Evolutionary conservation across 331 rosid species (phyloP).

Genomic region (Malus hybrid): DNA sequence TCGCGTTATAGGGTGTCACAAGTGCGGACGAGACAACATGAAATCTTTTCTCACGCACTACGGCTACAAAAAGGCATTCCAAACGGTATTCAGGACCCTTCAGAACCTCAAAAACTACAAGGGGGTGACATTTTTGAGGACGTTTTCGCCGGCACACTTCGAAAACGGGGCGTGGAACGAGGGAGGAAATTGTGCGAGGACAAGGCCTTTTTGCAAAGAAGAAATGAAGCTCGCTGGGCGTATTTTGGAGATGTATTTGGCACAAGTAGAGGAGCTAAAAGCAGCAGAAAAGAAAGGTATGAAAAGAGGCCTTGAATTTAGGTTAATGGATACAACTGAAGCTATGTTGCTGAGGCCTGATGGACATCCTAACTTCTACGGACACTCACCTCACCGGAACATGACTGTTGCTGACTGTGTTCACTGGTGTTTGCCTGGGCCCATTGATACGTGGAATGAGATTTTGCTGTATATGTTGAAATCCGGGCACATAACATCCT

Average conservation of each 20-base stretch:
- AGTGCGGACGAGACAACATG: constrained; percentile 36
- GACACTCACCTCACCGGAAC: constrained; percentile 38
- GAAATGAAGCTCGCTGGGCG: constrained; percentile 30
- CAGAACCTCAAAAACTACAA: constrained; percentile 29
- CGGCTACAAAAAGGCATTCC: constrained; percentile 57
- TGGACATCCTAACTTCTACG: constrained; percentile 65
- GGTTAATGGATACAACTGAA: constrained; percentile 57
- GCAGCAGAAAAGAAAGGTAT: constrained; percentile 39
- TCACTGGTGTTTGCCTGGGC: constrained; percentile 96
- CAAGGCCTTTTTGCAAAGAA: constrained; percentile 44
- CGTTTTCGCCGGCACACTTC: constrained; percentile 82
- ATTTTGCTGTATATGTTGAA: constrained; percentile 48
- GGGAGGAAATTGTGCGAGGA: constrained; percentile 80
- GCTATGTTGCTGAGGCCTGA: constrained; percentile 78
- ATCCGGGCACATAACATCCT: constrained; percentile 22
- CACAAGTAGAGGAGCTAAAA: constrained; percentile 51
- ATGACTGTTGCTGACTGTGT: constrained; percentile 61
- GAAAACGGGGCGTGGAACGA: constrained; percentile 86
- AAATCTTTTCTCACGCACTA: constrained; percentile 27
- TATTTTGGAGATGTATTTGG: constrained; percentile 28
- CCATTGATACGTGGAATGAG: constrained; percentile 91
- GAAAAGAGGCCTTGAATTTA: constrained; percentile 42
- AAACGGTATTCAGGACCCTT: constrained; percentile 48
- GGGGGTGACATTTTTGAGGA: constrained; percentile 73
- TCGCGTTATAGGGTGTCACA: constrained; percentile 48